Conservation (phyloP, 495 filamentous ascomycete genomes). For the Penicillium cataractarum region DNA sequence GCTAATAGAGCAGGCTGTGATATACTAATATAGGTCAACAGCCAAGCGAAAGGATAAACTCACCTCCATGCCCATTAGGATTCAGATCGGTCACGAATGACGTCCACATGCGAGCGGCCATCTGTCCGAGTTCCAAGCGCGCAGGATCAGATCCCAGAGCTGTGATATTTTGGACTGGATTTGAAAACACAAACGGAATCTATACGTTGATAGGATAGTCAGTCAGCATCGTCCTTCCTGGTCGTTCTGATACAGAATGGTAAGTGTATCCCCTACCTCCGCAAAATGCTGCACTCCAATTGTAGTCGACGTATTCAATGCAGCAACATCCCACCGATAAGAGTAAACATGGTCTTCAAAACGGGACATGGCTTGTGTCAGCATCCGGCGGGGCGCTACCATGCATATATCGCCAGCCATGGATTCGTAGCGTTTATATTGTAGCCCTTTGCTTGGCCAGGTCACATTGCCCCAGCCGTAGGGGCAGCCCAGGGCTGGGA, state of each 20-base stretch:
- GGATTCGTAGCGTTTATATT: slow-evolving; percentile 56
- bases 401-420: slow-evolving; percentile 59
- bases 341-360: slow-evolving; percentile 52
- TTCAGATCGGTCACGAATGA: slow-evolving; percentile 53
- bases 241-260: neutral
- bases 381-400: slow-evolving; percentile 55
- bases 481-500: slow-evolving; percentile 47
- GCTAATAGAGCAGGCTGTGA: neutral
- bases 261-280: slow-evolving; percentile 26
- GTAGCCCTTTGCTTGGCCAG: slow-evolving; percentile 45
- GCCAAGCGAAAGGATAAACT: neutral
- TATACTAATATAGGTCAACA: neutral
- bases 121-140: slow-evolving; percentile 35
- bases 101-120: slow-evolving; percentile 58
- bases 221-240: neutral
- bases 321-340: slow-evolving; percentile 56
- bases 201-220: neutral
- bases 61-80: slow-evolving; percentile 50
- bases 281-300: slow-evolving; percentile 45
- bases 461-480: slow-evolving; percentile 55
- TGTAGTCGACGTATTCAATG: slow-evolving; percentile 30
- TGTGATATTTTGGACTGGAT: slow-evolving; percentile 46
- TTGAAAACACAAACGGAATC: slow-evolving; percentile 54
- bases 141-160: slow-evolving; percentile 34
- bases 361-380: slow-evolving; percentile 51